These are phyloP conservation scores for Scheffersomyces stipitis DNA, from an alignment of 805 yeast species.

Conservation along the genomic window DNA sequence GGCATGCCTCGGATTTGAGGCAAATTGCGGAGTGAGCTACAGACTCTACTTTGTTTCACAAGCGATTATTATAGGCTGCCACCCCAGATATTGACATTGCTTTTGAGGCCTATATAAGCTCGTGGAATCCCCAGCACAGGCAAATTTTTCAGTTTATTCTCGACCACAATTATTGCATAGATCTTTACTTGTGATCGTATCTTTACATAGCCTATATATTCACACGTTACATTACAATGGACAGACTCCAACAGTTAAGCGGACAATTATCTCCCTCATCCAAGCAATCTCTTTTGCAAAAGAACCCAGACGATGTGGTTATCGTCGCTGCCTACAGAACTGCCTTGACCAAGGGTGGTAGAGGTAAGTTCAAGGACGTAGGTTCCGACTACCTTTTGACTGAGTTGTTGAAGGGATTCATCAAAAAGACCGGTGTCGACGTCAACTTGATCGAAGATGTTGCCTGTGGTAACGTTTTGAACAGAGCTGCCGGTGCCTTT, in stretches of 20 bases:
- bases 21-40: too few relatives aligned
- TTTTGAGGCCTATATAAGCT: too few relatives aligned
- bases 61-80: too few relatives aligned
- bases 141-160: too few relatives aligned
- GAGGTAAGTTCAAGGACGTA: conserved; percentile 81
- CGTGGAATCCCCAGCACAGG: too few relatives aligned
- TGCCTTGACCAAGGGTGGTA: conserved; percentile 83
- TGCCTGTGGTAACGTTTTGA: conserved; percentile 87
- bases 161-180: too few relatives aligned
- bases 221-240: conserved; percentile 25
- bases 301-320: conserved; percentile 86
- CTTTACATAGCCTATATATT: too few relatives aligned
- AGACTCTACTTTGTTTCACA: too few relatives aligned
- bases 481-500: conserved; percentile 90
- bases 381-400: conserved; percentile 76
- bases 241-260: conserved; percentile 46
- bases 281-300: conserved; percentile 45
- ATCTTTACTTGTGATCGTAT: too few relatives aligned
- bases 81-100: too few relatives aligned
- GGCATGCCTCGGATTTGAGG: too few relatives aligned
- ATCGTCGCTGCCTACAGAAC: conserved; percentile 89
- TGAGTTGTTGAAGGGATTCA: conserved; percentile 60
- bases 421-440: conserved; percentile 53
- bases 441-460: conserved; percentile 70
- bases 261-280: conserved; percentile 44